A percentile compares a stretch with the other conserved stretches of the same genome.
These are phyloP conservation scores for Proteromonas lacertae DNA, from an alignment of 352 stramenopile genomes.

Conservation along the genomic window DNA sequence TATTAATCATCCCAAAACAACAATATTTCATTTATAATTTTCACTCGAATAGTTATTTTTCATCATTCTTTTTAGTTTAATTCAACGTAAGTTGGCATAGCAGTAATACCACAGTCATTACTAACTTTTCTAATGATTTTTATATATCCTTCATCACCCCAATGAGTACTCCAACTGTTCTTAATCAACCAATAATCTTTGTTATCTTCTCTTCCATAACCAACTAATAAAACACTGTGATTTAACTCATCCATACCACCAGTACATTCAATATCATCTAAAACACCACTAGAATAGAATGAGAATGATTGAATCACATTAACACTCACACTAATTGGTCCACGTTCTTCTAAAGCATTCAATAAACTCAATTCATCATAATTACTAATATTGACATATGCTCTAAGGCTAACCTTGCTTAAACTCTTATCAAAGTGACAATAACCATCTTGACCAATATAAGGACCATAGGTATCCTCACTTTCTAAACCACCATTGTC, in stretches of 20 bases:
- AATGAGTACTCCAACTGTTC: constrained; percentile 71
- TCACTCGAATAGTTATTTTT: too few species aligned
- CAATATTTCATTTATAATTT: too few species aligned
- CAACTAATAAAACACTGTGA: constrained; percentile 61
- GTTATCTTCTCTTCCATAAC: constrained; percentile 43
- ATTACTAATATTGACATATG: constrained; percentile 33
- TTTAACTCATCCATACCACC: constrained; percentile 56
- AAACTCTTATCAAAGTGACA: constrained; percentile 8
- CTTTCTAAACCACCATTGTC: constrained; percentile 49
- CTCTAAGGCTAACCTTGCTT: constrained; percentile 27
- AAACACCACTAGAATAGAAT: constrained; percentile 64
- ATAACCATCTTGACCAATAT: constrained; percentile 18
- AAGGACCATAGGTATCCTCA: constrained; percentile 64
- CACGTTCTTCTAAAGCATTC: constrained; percentile 33
- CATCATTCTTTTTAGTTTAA: too few species aligned
- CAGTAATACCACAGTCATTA: constrained; percentile 10
- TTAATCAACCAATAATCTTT: too few species aligned
- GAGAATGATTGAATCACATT: constrained; percentile 65
- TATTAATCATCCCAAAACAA: too few species aligned
- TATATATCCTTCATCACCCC: constrained; percentile 68
- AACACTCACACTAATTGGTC: constrained; percentile 62
- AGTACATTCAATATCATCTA: constrained; percentile 26
- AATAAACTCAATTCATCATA: constrained; percentile 34
- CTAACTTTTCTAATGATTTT: constrained; percentile 27
- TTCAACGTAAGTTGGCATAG: constrained; percentile 8